Evolutionary conservation across 2,329 filamentous ascomycete species (phyloP).

Genomic region (Escovopsis sp.): DNA sequence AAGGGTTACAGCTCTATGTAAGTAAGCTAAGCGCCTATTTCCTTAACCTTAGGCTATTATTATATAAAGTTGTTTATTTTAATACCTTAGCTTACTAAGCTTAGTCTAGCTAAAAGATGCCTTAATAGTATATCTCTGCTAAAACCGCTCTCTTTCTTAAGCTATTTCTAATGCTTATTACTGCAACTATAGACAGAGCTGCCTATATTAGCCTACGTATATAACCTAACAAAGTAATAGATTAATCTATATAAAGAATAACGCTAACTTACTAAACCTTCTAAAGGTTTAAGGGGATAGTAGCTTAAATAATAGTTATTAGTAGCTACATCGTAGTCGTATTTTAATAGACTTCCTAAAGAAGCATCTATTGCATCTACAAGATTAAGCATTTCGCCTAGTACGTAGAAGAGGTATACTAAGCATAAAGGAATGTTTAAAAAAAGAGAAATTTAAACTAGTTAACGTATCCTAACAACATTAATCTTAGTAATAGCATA

Average conservation of each 20-base stretch:
- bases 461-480: neutral
- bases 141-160: neutral
- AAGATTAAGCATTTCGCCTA: too few species aligned
- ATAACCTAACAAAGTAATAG: neutral
- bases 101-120: neutral
- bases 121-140: neutral
- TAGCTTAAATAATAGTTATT: neutral
- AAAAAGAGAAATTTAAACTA: neutral
- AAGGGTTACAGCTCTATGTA: too few species aligned
- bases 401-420: neutral
- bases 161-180: too few species aligned
- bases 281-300: too few species aligned
- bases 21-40: too few species aligned
- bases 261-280: neutral
- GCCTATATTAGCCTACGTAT: neutral
- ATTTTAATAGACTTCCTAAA: too few species aligned
- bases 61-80: neutral
- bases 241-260: neutral
- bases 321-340: neutral
- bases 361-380: too few species aligned
- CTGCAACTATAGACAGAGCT: too few species aligned
- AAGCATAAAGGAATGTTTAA: neutral
- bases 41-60: too few species aligned
- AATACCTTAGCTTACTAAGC: neutral
- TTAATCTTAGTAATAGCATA: neutral